Evolutionary conservation across 192 early-diverging fungal species (phyloP).

Genomic region (Podila epigama): DNA sequence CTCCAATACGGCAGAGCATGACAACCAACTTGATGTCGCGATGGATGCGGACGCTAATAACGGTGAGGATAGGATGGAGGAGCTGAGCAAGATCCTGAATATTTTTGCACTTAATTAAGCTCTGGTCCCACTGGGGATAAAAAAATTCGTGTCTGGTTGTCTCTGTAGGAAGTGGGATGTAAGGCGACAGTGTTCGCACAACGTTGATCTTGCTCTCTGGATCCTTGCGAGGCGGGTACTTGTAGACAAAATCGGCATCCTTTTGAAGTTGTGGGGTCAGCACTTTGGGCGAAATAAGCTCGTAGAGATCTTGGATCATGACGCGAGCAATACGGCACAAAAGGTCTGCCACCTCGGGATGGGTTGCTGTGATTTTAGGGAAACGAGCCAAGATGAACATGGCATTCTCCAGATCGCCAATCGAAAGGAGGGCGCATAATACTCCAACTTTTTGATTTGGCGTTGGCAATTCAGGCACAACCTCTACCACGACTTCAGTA

Average conservation of each 20-base stretch:
- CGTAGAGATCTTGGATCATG: slow-evolving; percentile 66
- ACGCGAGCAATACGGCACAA: slow-evolving; percentile 67
- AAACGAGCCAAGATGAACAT: slow-evolving; percentile 59
- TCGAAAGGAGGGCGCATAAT: slow-evolving; percentile 62
- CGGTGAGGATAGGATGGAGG: slow-evolving; percentile 48
- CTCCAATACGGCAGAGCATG: slow-evolving; percentile 38
- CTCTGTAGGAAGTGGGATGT: slow-evolving; percentile 14
- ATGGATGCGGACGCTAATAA: slow-evolving; percentile 53
- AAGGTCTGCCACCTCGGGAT: slow-evolving; percentile 67
- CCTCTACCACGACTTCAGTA: not conserved
- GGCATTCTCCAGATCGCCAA: slow-evolving; percentile 67
- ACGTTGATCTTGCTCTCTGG: slow-evolving; percentile 4
- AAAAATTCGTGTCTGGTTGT: slow-evolving; percentile 62
- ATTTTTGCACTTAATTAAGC: slow-evolving; percentile 42
- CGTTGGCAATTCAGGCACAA: slow-evolving; percentile 11
- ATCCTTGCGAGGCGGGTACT: slow-evolving; percentile 11
- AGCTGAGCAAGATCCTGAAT: slow-evolving; percentile 36
- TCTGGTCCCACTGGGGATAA: slow-evolving; percentile 63
- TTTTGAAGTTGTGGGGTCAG: slow-evolving; percentile 20
- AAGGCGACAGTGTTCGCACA: slow-evolving; percentile 10
- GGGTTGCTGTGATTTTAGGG: slow-evolving; percentile 56
- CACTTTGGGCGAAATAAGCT: slow-evolving; percentile 42
- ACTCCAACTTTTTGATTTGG: slow-evolving; percentile 74
- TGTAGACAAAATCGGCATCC: not conserved
- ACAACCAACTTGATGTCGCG: slow-evolving; percentile 28